Base-by-base conservation (phyloP, 2,329 filamentous ascomycete species). In the Aurifilum marmelostoma region DNA sequence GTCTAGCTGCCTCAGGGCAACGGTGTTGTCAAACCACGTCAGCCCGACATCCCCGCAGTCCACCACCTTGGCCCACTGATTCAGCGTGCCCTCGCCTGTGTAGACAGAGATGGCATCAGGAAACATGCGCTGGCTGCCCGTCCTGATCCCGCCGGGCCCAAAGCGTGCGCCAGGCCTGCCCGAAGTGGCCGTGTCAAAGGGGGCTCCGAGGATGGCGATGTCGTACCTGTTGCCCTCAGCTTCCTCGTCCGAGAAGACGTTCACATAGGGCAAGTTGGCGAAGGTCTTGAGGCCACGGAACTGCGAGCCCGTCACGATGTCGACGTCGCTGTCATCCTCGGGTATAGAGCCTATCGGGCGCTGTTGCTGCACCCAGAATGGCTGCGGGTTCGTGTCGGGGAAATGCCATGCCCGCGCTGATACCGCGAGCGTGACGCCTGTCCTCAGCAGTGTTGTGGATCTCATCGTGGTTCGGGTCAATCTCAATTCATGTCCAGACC, bases 21-120 rank as follows among this genome's bases (percentile, higher is more conserved):
- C 81, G 0, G 83, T 87, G 76, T 94, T 95, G 79, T 95, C 92
- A 72, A 94, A 89, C 14, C 90, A 91, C 0, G 90, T 92, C 70
- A 94, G 83, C 1, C 90, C 91, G 67, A 93, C 92, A 74, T 95
- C 92, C 41, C 92, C 92, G 75, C 92, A 94, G 80, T 95, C 92
- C 50, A 93, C 84, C 61, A 95, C 84, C 18, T 16, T 50, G 1
- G 70, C 70, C 70, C 70, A 71, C 27, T 63, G 58, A 34, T 58
- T 52, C 54, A 70, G 63, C 27, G 68, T 65, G 41, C 39, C 39
- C 58, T 52, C 50, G 2, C 70, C 70, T 14, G 70, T 71, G 63
- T 71, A 71, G 39, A 71, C 24, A 32, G 56, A 66, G 14, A 29
- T 50, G 14, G 27, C 50, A 8, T 2, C 52, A 2, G 70, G 68